Conservation (phyloP, 73 alveolate genomes). For the Blepharisma japonicum region DNA sequence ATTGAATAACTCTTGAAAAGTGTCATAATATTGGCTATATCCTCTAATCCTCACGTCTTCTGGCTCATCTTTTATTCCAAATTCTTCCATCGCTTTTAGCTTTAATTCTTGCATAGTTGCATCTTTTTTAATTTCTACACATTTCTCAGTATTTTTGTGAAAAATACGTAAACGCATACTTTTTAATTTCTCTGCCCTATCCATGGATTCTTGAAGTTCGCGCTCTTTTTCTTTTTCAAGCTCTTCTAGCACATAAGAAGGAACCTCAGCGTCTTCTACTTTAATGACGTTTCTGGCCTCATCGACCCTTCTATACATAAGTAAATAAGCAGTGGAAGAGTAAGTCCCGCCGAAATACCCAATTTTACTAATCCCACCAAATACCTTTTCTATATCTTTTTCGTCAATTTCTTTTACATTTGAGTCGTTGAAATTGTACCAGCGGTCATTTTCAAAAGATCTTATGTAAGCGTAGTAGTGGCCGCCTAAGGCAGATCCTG, state of each 20-base stretch:
- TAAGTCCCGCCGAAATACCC: background rate
- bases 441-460: constrained; percentile 68
- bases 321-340: constrained; percentile 77
- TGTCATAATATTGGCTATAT: background rate
- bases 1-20: background rate
- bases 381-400: constrained; percentile 58
- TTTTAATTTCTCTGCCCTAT: constrained; percentile 11
- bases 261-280: constrained; percentile 43
- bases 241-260: constrained; percentile 50
- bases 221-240: constrained; percentile 47
- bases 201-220: constrained; percentile 55
- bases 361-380: constrained; percentile 58
- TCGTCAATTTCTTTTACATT: constrained; percentile 61
- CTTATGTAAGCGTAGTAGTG: constrained; percentile 93
- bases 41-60: constrained; percentile 25
- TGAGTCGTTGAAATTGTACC: constrained; percentile 90
- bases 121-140: background rate
- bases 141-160: background rate
- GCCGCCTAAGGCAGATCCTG: constrained; percentile 95
- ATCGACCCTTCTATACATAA: constrained; percentile 67
- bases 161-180: background rate
- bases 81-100: constrained; percentile 2
- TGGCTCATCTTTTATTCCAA: constrained; percentile 5
- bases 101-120: background rate
- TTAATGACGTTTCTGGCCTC: constrained; percentile 18